Evolutionary conservation across 2,329 filamentous ascomycete species (phyloP).

Genomic region (Dactylonectria estremocensis): DNA sequence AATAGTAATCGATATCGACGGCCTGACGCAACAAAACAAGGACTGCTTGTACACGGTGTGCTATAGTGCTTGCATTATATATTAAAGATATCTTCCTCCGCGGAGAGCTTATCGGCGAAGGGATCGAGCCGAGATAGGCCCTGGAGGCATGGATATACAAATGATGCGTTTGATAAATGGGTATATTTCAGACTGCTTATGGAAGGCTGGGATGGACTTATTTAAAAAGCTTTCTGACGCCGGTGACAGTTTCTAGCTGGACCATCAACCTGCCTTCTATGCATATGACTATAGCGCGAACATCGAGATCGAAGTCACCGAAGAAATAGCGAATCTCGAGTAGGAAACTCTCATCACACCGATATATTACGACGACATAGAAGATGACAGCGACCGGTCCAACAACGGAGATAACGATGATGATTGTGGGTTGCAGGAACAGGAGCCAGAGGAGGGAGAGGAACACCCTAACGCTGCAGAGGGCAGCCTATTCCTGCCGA

Average conservation of each 20-base stretch:
- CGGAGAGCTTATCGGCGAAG: not conserved
- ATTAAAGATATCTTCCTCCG: not conserved
- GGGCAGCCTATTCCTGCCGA: too few species aligned
- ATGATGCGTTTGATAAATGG: not conserved
- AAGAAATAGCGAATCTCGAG: not conserved
- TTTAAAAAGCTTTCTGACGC: not conserved
- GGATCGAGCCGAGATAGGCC: not conserved
- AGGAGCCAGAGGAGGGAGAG: too few species aligned
- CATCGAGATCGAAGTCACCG: not conserved
- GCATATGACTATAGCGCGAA: not conserved
- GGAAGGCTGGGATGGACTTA: not conserved
- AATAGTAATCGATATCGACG: too few species aligned
- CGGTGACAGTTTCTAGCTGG: not conserved
- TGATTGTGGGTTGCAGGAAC: too few species aligned
- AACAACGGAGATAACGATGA: too few species aligned
- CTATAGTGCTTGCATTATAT: not conserved
- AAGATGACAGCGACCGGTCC: too few species aligned
- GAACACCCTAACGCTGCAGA: too few species aligned
- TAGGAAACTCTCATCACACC: not conserved
- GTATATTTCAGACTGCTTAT: not conserved
- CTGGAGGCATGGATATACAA: not conserved
- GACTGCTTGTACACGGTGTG: not conserved
- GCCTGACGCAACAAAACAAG: not conserved
- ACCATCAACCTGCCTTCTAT: not conserved
- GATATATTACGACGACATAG: not conserved